Evolutionary conservation across 1,139 yeast species (phyloP), one percentile per base, ranked within the genome.

Genomic region (Taphrina confusa): DNA sequence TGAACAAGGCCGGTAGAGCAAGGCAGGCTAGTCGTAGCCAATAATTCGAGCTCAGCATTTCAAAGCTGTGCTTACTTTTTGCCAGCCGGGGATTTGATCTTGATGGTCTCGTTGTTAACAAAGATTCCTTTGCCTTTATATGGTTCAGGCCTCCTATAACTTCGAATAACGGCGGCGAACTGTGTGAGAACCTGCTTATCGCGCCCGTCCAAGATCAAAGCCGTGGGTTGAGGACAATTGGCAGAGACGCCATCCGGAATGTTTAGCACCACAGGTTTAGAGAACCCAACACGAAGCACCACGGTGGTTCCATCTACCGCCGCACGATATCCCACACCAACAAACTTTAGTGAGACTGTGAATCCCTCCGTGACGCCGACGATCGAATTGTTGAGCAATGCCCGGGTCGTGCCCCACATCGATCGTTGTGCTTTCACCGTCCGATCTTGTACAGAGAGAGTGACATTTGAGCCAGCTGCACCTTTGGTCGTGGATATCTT

Each of bases 81-180:
- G 42, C 52, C 52, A 11, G 52, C 52, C 12, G 52, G 52, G 1
- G 52, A 47, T 14, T 54, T 54, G 58, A 54, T 79, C 72, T 83
- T 85, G 72, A 92, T 85, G 58, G 95, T 90, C 75, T 92, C 97
- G 69, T 84, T 86, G 73, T 91, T 88, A 60, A 94, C 86, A 71
- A 86, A 94, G 60, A 94, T 87, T 70, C 99, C 99, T 67, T 94
- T 94, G 71, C 98, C 98, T 75, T 94, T 94, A 74, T 94, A 94
- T 40, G 97, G 97, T 75, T 94, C 99, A 40, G 99, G 99, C 64
- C 95, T 95, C 73, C 89, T 87, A 77, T 82, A 82, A 68, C 82
- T 83, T 73, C 98, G 84, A 66, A 94, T 80, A 62, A 83, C 81
- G 20, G 96, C 96, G 18, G 98, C 98, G 73, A 89, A 87, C 63